phyloP scores from a whole-genome alignment of 306 rosid genomes.

The Benincasa hispida region DNA sequence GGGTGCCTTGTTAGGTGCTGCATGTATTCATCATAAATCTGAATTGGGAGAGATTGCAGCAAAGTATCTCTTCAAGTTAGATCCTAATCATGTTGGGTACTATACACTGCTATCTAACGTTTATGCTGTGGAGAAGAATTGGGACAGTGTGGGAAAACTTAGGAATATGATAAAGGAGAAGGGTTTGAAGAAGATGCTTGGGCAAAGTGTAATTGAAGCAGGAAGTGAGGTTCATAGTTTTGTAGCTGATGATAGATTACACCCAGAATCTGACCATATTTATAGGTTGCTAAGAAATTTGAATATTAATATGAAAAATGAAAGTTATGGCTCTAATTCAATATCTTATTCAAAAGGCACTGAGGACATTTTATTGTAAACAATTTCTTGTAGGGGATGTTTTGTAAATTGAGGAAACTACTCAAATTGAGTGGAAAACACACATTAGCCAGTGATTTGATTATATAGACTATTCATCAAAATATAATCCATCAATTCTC shows the following conservation, averaged over 20 bases:
- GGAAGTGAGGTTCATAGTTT: slow-evolving; percentile 37
- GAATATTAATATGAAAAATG: slow-evolving; percentile 39
- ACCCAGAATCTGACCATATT: slow-evolving; percentile 27
- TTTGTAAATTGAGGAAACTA: neutral
- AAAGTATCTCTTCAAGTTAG: slow-evolving; percentile 39
- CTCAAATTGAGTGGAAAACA: neutral
- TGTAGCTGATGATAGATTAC: slow-evolving; percentile 36
- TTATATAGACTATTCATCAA: neutral
- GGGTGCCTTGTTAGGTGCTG: slow-evolving; percentile 80
- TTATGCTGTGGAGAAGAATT: slow-evolving; percentile 43
- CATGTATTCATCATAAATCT: slow-evolving; percentile 47
- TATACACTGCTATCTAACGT: slow-evolving; percentile 55
- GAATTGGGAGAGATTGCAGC: slow-evolving; percentile 65
- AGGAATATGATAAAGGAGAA: slow-evolving; percentile 46
- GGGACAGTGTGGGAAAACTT: slow-evolving; percentile 47
- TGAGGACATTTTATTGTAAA: neutral
- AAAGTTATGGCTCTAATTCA: slow-evolving; percentile 17
- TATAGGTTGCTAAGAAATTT: slow-evolving; percentile 36
- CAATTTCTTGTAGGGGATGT: neutral
- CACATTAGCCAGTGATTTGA: neutral
- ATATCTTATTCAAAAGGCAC: neutral
- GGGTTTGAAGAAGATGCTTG: slow-evolving; percentile 43
- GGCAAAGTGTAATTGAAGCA: slow-evolving; percentile 42
- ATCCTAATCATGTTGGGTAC: slow-evolving; percentile 49
- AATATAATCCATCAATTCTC: neutral